Evolutionary conservation across 2,329 filamentous ascomycete genomes (phyloP), one percentile per base, ranked within the genome.

Genomic region (Diaporthe helianthi): DNA sequence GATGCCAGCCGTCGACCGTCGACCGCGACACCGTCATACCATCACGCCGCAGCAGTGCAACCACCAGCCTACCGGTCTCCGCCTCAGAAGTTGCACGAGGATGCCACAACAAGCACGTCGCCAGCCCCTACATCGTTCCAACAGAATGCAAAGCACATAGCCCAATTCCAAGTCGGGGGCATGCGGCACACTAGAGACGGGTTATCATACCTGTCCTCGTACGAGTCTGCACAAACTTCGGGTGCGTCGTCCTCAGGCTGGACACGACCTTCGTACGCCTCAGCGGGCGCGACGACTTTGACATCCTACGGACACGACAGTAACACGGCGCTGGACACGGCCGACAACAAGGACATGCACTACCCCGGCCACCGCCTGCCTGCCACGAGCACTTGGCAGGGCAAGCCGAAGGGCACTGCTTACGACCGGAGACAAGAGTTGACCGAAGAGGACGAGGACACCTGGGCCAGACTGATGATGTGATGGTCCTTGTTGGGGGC

Each of bases 401-500:
- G 68, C 9, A 67, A 61, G 46, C 55, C 70, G 31, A 70, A 67
- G n/a, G 70, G 70, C 13, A 67, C 67, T 10, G 46, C 63, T 13
- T 71, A 71, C 36, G 70, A 70, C 29, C 51, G 64, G 2, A 41
- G 63, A 33, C 46, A 67, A 24, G 68, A 71, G 41, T 29, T 68
- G 12, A 65, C 70, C 22, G 68, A 70, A 24, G 68, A 68, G 33
- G 70, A 71, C 26, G 68, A 71, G 29, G 65, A 68, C 19, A 68
- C 54, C 36, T 71, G 70, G 70, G 70, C 70, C 13, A 38, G 68
- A 13, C 9, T 71, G 52, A 53, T 67, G 33, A 71, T 71, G 70
- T 71, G 52, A 65, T 22, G 41, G 53, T 5, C 17, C 8, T n/a
- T 10, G 26, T n/a, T 10, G 26, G 22, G 19, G 1, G 7, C 17